Conservation (phyloP, 2,329 filamentous ascomycete genomes). For the Ophiostoma novo-ulmi region DNA sequence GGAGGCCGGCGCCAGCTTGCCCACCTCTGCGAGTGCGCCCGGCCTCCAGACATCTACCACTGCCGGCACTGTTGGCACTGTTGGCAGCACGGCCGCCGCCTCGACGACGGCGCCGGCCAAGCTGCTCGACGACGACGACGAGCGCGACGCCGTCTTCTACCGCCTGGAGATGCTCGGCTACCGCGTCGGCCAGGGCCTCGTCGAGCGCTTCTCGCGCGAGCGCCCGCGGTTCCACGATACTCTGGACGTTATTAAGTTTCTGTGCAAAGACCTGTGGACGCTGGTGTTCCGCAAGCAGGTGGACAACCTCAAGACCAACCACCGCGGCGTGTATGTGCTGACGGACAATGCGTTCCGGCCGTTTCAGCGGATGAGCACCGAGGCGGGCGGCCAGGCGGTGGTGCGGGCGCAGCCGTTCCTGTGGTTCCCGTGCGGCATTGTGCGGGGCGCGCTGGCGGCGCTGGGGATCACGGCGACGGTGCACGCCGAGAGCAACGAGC, state of each 20-base stretch:
- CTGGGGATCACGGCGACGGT: slow-evolving; percentile 88
- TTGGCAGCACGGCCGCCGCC: not conserved
- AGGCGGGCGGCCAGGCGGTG: slow-evolving; percentile 67
- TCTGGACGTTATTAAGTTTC: slow-evolving; percentile 93
- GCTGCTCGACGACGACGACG: slow-evolving; percentile 67
- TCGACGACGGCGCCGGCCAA: not conserved
- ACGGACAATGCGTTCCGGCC: slow-evolving; percentile 91
- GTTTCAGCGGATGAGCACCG: slow-evolving; percentile 82
- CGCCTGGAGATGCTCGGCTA: slow-evolving; percentile 82
- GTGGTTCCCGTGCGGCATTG: slow-evolving; percentile 91
- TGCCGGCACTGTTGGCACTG: slow-evolving; percentile 24
- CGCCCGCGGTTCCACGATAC: slow-evolving; percentile 85
- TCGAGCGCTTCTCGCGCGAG: slow-evolving; percentile 84
- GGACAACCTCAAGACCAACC: slow-evolving; percentile 97
- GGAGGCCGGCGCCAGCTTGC: not conserved
- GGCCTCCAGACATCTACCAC: slow-evolving; percentile 14
- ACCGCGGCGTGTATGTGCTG: slow-evolving; percentile 90
- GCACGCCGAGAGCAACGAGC: slow-evolving; percentile 79
- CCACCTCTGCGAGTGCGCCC: not conserved
- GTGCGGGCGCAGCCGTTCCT: slow-evolving; percentile 80
- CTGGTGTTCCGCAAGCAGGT: slow-evolving; percentile 94
- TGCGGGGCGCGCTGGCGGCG: slow-evolving; percentile 85
- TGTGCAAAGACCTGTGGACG: slow-evolving; percentile 97
- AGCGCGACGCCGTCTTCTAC: slow-evolving; percentile 78
- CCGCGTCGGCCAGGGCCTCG: slow-evolving; percentile 83